phyloP scores from a whole-genome alignment of 1,284 basidiomycete species.

The Butyriboletus appendiculatus region DNA sequence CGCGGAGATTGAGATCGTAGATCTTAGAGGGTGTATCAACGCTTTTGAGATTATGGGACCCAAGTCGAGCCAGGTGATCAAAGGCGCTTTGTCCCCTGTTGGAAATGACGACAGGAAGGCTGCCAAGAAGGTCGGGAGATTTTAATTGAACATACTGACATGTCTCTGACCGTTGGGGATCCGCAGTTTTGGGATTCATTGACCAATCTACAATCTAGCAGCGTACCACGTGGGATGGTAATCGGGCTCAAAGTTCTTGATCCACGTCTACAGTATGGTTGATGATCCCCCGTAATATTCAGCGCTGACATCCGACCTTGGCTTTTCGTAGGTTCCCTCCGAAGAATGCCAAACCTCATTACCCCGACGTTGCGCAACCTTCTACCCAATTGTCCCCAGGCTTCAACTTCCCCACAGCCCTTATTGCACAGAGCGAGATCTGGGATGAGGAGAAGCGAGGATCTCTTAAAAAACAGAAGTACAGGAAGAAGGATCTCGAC shows the following conservation, averaged over 20 bases:
- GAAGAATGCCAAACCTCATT: conserved; percentile 57
- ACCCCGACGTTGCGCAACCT: conserved; percentile 22
- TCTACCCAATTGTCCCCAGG: conserved; percentile 19
- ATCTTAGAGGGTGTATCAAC: conserved; percentile 71
- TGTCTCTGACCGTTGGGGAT: conserved; percentile 8
- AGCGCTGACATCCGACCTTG: background rate
- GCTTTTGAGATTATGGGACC: conserved; percentile 88
- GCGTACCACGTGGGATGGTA: conserved; percentile 71
- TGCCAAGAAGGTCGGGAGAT: conserved; percentile 54
- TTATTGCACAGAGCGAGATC: conserved; percentile 63
- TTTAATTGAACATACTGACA: background rate
- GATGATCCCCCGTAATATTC: background rate
- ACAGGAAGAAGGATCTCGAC: conserved; percentile 84
- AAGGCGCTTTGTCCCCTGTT: conserved; percentile 66
- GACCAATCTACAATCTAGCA: conserved; percentile 58
- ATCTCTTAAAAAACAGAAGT: conserved; percentile 60
- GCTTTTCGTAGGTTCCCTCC: conserved; percentile 68
- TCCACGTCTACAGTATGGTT: conserved; percentile 68
- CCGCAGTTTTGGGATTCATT: conserved; percentile 71
- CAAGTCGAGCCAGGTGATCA: conserved; percentile 76
- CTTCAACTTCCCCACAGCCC: conserved; percentile 55
- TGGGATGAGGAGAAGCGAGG: conserved; percentile 67
- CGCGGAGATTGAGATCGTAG: conserved; percentile 60
- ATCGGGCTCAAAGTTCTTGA: conserved; percentile 81
- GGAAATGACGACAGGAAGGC: conserved; percentile 53